Evolutionary conservation across 164 flowering plant genomes (phyloP), one percentile per base, ranked within the genome.

Genomic region (Platanus orientalis): DNA sequence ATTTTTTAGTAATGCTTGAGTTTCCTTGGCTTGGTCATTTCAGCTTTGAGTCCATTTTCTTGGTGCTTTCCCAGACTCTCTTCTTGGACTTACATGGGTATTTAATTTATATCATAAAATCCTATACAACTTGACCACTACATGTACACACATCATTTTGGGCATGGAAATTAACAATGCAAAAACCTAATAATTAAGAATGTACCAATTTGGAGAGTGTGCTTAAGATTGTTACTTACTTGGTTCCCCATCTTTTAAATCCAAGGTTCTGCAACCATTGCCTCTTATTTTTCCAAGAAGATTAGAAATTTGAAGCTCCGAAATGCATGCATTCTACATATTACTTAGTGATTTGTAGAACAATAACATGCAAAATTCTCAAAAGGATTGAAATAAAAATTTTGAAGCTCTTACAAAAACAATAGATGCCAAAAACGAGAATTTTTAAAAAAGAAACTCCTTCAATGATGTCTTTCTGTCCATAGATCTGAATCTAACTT

Each of bases 241-340:
- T 94, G 96, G 72, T 81, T 87, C 17, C 96, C 89, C 89, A 93
- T 81, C 70, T 80, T 85, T 53, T 84, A 61, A 50, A 86, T 76
- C 98, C 98, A 92, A 78, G 87, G 71, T 68, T 90, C 97, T 17
- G 94, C 92, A 60, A 86, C 96, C 98, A 92, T 92, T 61, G 75
- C 83, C 78, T 65, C 72, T 28, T 7, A 27, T 51, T 58, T 45
- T 32, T 32, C 56, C 5, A 26, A 53, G 32, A 53, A 53, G 56
- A 14, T 53, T 34, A 49, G 52, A 49, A 25, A 49, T 49, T 25
- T 7, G 52, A 49, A 45, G 49, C 49, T 16, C 49, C n/a, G 19
- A 45, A 19, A 45, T 2, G 42, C 42, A 48, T 23, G 0, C 54
- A 7, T 48, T 5, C 52, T 19, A n/a, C n/a, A n/a, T n/a, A n/a